These are phyloP conservation scores for Sistotremastrum niveocremeum DNA, from an alignment of 768 basidiomycete genomes.

Conservation along the genomic window DNA sequence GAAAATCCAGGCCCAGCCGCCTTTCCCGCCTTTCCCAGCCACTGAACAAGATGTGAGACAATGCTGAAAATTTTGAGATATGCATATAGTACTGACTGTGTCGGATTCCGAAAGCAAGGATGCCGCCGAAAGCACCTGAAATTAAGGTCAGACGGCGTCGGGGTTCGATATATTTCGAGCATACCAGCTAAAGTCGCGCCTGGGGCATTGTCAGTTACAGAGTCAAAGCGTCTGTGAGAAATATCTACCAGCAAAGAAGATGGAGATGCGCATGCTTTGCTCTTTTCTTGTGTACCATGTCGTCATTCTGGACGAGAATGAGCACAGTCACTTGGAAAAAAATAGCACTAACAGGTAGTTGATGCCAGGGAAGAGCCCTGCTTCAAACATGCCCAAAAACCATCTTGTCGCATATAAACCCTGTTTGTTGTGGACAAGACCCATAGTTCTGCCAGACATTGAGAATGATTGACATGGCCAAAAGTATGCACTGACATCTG, in stretches of 20 bases:
- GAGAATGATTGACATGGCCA: neutral
- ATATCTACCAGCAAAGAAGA: slow-evolving; percentile 16
- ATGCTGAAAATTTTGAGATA: too few relatives aligned
- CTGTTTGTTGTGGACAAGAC: slow-evolving; percentile 11
- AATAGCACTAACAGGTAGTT: slow-evolving; percentile 10
- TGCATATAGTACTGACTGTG: slow-evolving; percentile 1
- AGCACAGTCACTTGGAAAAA: too few relatives aligned
- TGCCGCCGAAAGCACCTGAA: slow-evolving; percentile 10
- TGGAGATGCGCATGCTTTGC: slow-evolving; percentile 9
- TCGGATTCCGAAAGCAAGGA: slow-evolving; percentile 15
- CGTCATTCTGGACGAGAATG: slow-evolving; percentile 1
- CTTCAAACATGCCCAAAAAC: slow-evolving; percentile 17
- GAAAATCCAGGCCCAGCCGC: slow-evolving; percentile 50
- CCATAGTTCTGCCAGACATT: slow-evolving; percentile 2
- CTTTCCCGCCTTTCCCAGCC: slow-evolving; percentile 11
- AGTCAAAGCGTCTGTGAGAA: neutral
- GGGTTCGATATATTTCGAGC: neutral
- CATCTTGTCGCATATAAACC: slow-evolving; percentile 19
- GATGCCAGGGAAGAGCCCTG: slow-evolving; percentile 16
- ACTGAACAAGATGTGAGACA: neutral
- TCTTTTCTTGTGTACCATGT: slow-evolving; percentile 18
- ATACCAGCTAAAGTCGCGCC: neutral
- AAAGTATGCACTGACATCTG: slow-evolving; percentile 1
- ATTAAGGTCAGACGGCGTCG: neutral
- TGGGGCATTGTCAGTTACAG: too few relatives aligned